These are phyloP conservation scores for Xylaria intraflava DNA, from an alignment of 495 filamentous ascomycete genomes.

Conservation along the genomic window DNA sequence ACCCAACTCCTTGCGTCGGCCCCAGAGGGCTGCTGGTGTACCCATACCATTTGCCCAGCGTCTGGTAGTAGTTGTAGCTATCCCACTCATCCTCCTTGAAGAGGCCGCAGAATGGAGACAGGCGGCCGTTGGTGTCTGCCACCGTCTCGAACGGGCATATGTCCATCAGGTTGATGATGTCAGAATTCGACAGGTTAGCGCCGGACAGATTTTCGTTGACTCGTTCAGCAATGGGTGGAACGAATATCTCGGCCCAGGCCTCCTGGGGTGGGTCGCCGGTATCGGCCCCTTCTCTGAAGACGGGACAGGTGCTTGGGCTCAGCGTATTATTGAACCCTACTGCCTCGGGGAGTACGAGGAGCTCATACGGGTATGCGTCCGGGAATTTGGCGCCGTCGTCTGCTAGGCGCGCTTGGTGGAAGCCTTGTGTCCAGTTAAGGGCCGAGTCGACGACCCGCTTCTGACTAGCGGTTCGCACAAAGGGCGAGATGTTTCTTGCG, in stretches of 20 bases:
- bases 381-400: constrained; percentile 29
- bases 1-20: constrained; percentile 76
- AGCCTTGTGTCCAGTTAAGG: constrained; percentile 64
- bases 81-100: constrained; percentile 66
- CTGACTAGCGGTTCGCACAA: constrained; percentile 64
- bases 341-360: constrained; percentile 59
- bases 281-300: constrained; percentile 48
- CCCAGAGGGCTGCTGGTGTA: constrained; percentile 69
- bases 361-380: constrained; percentile 45
- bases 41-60: constrained; percentile 73
- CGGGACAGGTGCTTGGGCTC: constrained; percentile 59
- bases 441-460: constrained; percentile 69
- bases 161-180: constrained; percentile 71
- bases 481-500: constrained; percentile 49
- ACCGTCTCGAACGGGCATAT: constrained; percentile 78
- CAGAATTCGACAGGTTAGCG: constrained; percentile 48
- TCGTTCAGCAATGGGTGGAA: constrained; percentile 53
- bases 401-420: constrained; percentile 48
- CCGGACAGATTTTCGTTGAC: constrained; percentile 57
- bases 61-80: constrained; percentile 69
- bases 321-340: constrained; percentile 68
- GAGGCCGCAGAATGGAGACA: constrained; percentile 63
- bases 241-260: constrained; percentile 51
- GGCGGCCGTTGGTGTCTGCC: constrained; percentile 33
- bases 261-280: constrained; percentile 45